Base-by-base conservation (phyloP, 257 asterid genomes). In the Salvia splendens region DNA sequence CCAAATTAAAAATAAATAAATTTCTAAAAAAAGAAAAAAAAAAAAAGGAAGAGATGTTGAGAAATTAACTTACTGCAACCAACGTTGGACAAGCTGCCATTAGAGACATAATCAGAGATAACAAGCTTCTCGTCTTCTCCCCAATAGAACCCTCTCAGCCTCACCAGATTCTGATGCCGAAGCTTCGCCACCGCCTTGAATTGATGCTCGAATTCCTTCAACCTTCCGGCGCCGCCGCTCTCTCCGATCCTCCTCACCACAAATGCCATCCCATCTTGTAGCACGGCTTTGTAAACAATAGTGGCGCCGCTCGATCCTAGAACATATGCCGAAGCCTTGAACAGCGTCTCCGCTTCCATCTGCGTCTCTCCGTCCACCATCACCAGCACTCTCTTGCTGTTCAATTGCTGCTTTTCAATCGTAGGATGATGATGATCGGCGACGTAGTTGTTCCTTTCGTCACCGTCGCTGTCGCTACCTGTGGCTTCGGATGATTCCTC, bases 81-180 rank as follows among this genome's bases (percentile, higher is more conserved):
- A 67, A 84, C 81, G 65, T 81, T 88, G 73, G 97, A 97, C 77
- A 93, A 78, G 89, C 92, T 90, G 72, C 99, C 96, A 75, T 84
- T 86, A 58, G 89, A 73, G 84, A 93, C 75, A 48, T 85, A 88
- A n/a, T 93, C 99, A 76, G 70, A 81, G 47, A 93, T 80, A 40
- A 90, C 85, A 14, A 93, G 96, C 87, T 88, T 93, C 70, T 93
- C 99, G 78, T 86, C 92, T 4, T 86, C 95, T 65, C 97, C 95
- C 88, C 95, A 86, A 20, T 78, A 90, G 80, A 88, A 90, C 12
- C 99, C 99, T 64, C 89, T 85, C 6, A 90, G 73, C 0, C 83
- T 78, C 35, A 93, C 92, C 61, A 93, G 52, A 78, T 93, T 90
- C 15, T 80, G 85, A 42, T 93, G 99, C 5, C 84, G 79, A 53